These are phyloP conservation scores for Syncephalastrum monosporum DNA, from an alignment of 371 early-diverging fungal genomes.

Conservation along the genomic window DNA sequence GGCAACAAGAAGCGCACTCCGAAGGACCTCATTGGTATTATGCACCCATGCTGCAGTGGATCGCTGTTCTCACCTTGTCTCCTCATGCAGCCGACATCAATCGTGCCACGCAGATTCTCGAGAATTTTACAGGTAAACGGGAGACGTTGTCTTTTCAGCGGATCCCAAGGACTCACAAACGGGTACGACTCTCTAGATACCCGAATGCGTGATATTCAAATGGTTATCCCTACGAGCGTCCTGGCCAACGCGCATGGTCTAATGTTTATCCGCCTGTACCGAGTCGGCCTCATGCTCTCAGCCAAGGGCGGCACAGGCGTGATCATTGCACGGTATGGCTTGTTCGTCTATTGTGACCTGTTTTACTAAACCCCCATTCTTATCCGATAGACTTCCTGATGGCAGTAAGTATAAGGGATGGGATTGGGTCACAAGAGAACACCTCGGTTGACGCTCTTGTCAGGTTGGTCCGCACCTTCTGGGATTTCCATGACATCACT, in stretches of 20 bases:
- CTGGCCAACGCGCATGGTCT: constrained; percentile 39
- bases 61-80: too few relatives aligned
- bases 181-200: constrained; percentile 7
- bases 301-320: constrained; percentile 39
- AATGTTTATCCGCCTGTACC: constrained; percentile 32
- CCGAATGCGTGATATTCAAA: constrained; percentile 23
- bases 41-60: too few relatives aligned
- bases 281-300: constrained; percentile 32
- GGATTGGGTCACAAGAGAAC: background rate
- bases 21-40: too few relatives aligned
- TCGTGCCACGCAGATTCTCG: constrained; percentile 32
- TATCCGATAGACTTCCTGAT: constrained; percentile 29
- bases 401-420: constrained; percentile 28
- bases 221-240: constrained; percentile 31
- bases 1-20: too few relatives aligned
- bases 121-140: constrained; percentile 32
- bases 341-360: background rate
- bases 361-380: too few relatives aligned
- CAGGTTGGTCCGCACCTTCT: constrained; percentile 49
- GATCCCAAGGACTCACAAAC: background rate
- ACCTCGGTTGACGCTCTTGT: background rate
- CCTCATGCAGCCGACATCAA: constrained; percentile 28
- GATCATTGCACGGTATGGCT: constrained; percentile 38
- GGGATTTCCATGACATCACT: constrained; percentile 38
- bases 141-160: background rate